Evolutionary conservation across 1,139 yeast genomes (phyloP).

Genomic region (Geotrichum reessii): DNA sequence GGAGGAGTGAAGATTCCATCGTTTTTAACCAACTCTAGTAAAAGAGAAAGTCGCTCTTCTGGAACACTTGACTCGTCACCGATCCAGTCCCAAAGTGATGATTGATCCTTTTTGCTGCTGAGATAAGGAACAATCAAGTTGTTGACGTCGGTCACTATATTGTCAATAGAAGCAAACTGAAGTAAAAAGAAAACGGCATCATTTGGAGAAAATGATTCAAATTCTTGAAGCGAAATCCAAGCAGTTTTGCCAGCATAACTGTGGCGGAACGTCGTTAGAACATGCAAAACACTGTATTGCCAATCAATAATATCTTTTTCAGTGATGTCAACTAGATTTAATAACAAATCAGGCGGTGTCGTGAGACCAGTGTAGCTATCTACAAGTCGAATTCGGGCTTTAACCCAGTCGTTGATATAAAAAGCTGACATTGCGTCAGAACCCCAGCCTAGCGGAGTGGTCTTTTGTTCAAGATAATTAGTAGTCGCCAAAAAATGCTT

Average conservation of each 20-base stretch:
- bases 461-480: conserved; percentile 16
- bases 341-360: neutral
- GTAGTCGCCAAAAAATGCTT: conserved; percentile 18
- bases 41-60: conserved; percentile 9
- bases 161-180: conserved; percentile 18
- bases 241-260: conserved; percentile 11
- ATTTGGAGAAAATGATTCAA: conserved; percentile 20
- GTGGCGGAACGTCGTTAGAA: conserved; percentile 22
- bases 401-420: conserved; percentile 23
- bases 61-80: conserved; percentile 6
- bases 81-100: conserved; percentile 23
- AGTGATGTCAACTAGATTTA: conserved; percentile 12
- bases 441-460: conserved; percentile 22
- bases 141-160: conserved; percentile 25
- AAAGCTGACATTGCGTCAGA: neutral
- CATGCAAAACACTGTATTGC: conserved; percentile 26
- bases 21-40: conserved; percentile 7
- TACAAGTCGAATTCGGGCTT: conserved; percentile 24
- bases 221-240: conserved; percentile 20
- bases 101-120: conserved; percentile 21
- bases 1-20: conserved; percentile 13
- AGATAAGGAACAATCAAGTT: conserved; percentile 26
- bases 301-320: conserved; percentile 22
- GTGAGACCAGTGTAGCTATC: conserved; percentile 24
- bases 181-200: conserved; percentile 22